Conservation (phyloP, 2,329 filamentous ascomycete genomes). For the Aspergillus alliaceus region DNA sequence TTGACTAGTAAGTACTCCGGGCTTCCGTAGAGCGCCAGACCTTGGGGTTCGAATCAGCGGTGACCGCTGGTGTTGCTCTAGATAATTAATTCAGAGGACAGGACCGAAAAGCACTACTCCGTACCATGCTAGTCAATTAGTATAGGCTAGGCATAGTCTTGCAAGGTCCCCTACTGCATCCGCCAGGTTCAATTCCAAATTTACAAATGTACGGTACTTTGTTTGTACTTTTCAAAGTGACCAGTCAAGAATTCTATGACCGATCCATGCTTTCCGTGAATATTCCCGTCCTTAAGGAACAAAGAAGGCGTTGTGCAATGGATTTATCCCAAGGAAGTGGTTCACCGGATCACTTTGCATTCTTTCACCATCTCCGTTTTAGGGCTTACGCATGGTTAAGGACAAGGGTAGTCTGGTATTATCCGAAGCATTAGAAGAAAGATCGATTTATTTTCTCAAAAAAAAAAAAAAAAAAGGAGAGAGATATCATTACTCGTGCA, state of each 20-base stretch:
- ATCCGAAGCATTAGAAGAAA: too few species aligned
- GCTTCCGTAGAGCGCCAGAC: background rate
- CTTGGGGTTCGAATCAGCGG: background rate
- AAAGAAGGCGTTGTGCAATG: background rate
- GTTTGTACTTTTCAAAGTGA: background rate
- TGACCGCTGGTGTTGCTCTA: background rate
- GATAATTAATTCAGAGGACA: too few species aligned
- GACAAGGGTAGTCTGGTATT: background rate
- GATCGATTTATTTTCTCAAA: too few species aligned
- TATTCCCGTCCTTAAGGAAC: background rate
- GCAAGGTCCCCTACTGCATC: background rate
- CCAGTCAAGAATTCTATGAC: background rate
- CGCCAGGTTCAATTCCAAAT: background rate
- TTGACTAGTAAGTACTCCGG: background rate
- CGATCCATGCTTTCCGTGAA: background rate
- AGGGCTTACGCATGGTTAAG: background rate
- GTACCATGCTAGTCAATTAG: too few species aligned
- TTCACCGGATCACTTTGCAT: background rate
- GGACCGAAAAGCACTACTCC: too few species aligned
- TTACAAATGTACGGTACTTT: background rate
- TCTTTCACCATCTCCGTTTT: too few species aligned
- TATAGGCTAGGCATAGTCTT: too few species aligned
- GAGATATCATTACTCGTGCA: too few species aligned
- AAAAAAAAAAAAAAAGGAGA: too few species aligned
- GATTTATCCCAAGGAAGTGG: background rate